Evolutionary conservation across 192 early-diverging fungal genomes (phyloP), one percentile per base, ranked within the genome.

Genomic region (Coemansia sp.): DNA sequence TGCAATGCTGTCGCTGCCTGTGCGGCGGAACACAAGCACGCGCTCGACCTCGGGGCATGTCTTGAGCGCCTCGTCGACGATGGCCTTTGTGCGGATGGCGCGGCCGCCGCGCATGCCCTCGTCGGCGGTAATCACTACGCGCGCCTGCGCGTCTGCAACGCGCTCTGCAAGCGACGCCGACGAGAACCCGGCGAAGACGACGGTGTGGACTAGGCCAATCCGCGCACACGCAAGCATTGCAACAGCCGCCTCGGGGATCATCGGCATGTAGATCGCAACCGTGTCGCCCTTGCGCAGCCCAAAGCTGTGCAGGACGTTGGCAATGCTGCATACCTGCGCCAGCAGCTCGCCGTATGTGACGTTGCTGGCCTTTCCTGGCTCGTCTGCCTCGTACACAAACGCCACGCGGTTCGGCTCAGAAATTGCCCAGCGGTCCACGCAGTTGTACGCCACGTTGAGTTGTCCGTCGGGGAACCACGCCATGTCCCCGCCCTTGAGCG

Each of bases 101-200:
- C 95, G 94, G 38, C 95, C 90, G 67, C 95, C 95, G 58, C 96
- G 93, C 53, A 89, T 85, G 60, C 96, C 95, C 83, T 98, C 95
- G 79, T 98, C 95, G 64, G 96, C 89, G 0, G 96, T 98, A 63
- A 98, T 87, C 26, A 98, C 86, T 21, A 98, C 63, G 66, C 87
- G 87, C 64, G 91, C 91, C 46, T 84, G 78, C 51, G 91, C 91
- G 64, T 98, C 95, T 30, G 85, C 73, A 48, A 98, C 91, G 73
- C 96, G 94, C 84, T 96, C 95, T 46, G 94, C 91, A 24, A 98
- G 85, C 8, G 95, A 93, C 38, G 94, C 92, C 45, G 95, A 88
- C 43, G 93, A 95, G 85, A 98, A 98, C 36, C 96, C 96, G 10
- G 96, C 96, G 88, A 98, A 98, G 66, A 98, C 91, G 48, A 98